Base-by-base conservation (phyloP, 2,329 filamentous ascomycete species). In the Phoma sp. region DNA sequence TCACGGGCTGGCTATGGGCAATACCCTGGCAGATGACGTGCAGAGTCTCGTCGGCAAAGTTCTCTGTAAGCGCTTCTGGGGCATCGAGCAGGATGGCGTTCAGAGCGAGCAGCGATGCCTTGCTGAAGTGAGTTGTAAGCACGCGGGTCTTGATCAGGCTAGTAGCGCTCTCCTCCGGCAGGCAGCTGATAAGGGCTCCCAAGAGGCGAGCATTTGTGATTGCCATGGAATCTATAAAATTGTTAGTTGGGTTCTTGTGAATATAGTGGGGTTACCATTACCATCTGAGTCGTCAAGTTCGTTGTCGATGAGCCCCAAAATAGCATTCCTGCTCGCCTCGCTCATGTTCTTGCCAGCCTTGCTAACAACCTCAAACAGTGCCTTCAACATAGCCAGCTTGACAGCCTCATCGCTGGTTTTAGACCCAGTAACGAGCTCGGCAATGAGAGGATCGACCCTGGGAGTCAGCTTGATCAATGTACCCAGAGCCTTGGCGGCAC, bases 321-420 rank as follows among this genome's bases (percentile, higher is more conserved):
- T 92, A n/a, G 93, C 87, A 56, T 87, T 84, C 49, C 93, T 87
- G 40, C 93, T 97, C 18, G 87, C 80, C 67, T 98, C 95, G 66
- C 91, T 93, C 95, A 99, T 99, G 76, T 93, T 97, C 53, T 83
- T 83, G 48, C 95, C 95, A 15, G 93, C 93, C 77, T 96, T 96
- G 81, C 91, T 93, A 56, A 99, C 89, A 25, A 99, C 95, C 71
- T 98, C 93, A 71, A 96, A 97, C 38, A 99, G 78, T 3, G 95
- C 95, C 80, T 96, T 96, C 67, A 99, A 83, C 95, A 99, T 99
- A 23, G 95, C 95, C 62, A 90, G 95, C 76, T 87, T 91, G 60
- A 99, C 95, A 38, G 93, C 93, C 5, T 86, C 72, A 70, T 98
- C 93, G 1, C 85, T 79, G 0, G 95, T 98, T 81, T 93, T 97